Conservation (phyloP, 2,329 filamentous ascomycete species). For the Calonectria henricotiae region DNA sequence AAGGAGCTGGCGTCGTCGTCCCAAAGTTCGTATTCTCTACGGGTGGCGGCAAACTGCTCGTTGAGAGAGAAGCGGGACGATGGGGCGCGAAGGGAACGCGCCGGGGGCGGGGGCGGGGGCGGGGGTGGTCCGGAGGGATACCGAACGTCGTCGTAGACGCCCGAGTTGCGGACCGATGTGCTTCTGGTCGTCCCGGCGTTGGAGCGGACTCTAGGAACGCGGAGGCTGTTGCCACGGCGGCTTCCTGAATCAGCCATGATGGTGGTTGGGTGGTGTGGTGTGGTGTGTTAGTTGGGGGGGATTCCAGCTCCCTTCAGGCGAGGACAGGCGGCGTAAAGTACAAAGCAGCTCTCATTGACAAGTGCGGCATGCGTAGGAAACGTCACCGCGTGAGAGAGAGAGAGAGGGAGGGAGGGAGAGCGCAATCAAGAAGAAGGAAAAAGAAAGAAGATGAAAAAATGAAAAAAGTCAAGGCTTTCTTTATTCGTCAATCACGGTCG, state of each 20-base stretch:
- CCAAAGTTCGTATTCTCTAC: constrained; percentile 65
- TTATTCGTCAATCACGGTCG: constrained; percentile 48
- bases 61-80: constrained; percentile 65
- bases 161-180: constrained; percentile 51
- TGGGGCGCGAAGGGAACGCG: constrained; percentile 56
- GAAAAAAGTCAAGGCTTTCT: constrained; percentile 10
- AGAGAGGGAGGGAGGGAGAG: constrained; percentile 14
- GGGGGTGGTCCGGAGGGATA: constrained; percentile 37
- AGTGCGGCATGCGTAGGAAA: not conserved
- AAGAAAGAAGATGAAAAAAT: no score
- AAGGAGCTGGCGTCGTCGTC: constrained; percentile 66
- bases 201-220: constrained; percentile 51
- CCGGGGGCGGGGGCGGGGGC: constrained; percentile 28
- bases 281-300: constrained; percentile 25
- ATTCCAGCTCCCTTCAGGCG: constrained; percentile 30
- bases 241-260: constrained; percentile 51
- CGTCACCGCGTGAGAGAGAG: not conserved
- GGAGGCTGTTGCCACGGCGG: constrained; percentile 53
- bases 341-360: not conserved
- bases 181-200: constrained; percentile 41
- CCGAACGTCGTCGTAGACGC: constrained; percentile 46
- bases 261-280: constrained; percentile 22
- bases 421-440: constrained; percentile 4
- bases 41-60: constrained; percentile 66
- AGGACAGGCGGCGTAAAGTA: constrained; percentile 9